Base-by-base conservation (phyloP, 1,284 basidiomycete genomes). In the Ustilago nuda region DNA sequence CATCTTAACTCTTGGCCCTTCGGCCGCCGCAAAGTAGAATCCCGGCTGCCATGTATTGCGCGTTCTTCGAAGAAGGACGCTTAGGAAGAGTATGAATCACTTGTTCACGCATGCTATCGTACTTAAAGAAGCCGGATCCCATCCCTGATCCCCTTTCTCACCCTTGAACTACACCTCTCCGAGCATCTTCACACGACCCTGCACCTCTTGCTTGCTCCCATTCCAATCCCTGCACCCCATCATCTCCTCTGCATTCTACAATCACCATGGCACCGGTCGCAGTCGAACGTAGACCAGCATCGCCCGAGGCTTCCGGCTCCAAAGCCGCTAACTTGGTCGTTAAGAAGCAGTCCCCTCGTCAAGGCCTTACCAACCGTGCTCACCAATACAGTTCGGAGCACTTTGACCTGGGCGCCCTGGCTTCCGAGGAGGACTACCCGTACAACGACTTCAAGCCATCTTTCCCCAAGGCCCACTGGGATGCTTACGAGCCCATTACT, bases 401-500 rank as follows among this genome's bases (percentile, higher is more conserved):
- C 58, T 78, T 46, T 15, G 70, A 72, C 43, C 68, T 65, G 33
- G 76, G 72, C 56, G 70, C 73, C 2, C 60, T 74, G 45, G 57
- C 63, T 8, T 51, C 33, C 5, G 79, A 80, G 32, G 72, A 52
- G 19, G 68, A 77, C 52, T 80, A 80, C 48, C 72, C 72, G 1
- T 80, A 71, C 70, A 72, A 76, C 53, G 70, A 79, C 3, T 78
- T 80, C 68, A 80, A 80, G 70, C 79, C 79, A 0, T 72, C 70
- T 46, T 80, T 80, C 61, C 79, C 79, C 33, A 39, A 75, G 5
- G 77, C 76, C 8, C 65, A 72, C 71, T 76, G 73, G 72, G 70
- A 76, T 9, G 45, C 78, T 3, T 76, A 76, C 72, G 53, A 64
- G 37, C 73, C 76, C 35, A 60, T 79, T 32, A 53, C 57, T 12